Conservation (phyloP, 2,329 filamentous ascomycete genomes). For the Pseudopithomyces maydicus region DNA sequence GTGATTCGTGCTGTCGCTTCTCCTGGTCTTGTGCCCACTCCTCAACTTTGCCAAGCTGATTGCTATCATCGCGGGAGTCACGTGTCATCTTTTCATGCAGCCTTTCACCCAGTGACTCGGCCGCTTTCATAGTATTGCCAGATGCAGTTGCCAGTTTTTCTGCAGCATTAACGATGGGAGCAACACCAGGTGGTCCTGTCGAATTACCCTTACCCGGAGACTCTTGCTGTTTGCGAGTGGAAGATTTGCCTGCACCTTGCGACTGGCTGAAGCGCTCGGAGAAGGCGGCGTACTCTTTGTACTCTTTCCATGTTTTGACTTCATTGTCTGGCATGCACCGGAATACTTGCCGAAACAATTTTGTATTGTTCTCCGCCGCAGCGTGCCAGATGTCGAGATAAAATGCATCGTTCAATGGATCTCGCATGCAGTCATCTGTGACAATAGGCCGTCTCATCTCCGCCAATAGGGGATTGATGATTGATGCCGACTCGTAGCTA, state of each 20-base stretch:
- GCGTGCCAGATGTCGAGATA: constrained; percentile 87
- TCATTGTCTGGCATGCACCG: constrained; percentile 96
- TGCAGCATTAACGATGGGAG: constrained; percentile 16
- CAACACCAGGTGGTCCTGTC: constrained; percentile 55
- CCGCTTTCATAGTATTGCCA: constrained; percentile 29
- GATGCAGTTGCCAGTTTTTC: constrained; percentile 29
- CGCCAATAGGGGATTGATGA: constrained; percentile 57
- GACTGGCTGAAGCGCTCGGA: constrained; percentile 74
- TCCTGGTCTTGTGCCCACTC: constrained; percentile 48
- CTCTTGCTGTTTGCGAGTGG: constrained; percentile 55
- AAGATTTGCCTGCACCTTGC: constrained; percentile 60
- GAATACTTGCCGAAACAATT: constrained; percentile 91
- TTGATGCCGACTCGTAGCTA: constrained; percentile 52
- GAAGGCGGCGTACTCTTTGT: constrained; percentile 82
- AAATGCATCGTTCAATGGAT: constrained; percentile 82
- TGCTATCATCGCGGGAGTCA: constrained; percentile 20
- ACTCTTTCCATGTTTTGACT: constrained; percentile 90
- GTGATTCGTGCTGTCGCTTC: constrained; percentile 23
- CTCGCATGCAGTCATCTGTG: constrained; percentile 90
- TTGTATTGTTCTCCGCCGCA: constrained; percentile 92
- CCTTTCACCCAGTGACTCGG: constrained; percentile 33
- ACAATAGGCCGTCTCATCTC: constrained; percentile 77
- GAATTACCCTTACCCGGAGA: constrained; percentile 45
- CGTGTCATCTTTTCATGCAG: constrained; percentile 35
- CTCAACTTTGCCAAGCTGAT: constrained; percentile 38